phyloP scores from a whole-genome alignment of 176 grass and related monocot genomes.

The Tuctoria greenei region DNA sequence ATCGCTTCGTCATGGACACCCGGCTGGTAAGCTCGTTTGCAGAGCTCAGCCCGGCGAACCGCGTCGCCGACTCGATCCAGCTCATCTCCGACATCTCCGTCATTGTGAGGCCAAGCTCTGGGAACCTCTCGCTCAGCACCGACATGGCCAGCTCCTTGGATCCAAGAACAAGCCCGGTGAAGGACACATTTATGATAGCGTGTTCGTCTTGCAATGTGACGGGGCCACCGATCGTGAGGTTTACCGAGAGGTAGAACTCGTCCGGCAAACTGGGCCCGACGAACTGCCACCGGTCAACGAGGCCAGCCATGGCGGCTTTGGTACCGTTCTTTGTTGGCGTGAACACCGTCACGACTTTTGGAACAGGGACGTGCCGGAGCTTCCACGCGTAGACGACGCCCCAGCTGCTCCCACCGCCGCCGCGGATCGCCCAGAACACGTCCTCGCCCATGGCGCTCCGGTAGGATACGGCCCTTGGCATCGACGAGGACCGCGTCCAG shows the following conservation, averaged over 20 bases:
- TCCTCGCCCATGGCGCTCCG: conserved; percentile 47
- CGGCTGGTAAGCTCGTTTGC: conserved; percentile 35
- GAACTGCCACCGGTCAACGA: conserved; percentile 47
- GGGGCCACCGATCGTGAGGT: conserved; percentile 11
- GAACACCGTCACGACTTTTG: conserved; percentile 33
- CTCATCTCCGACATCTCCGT: conserved; percentile 36
- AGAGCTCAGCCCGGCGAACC: conserved; percentile 30
- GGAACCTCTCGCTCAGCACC: conserved; percentile 28
- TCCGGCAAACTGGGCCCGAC: conserved; percentile 34
- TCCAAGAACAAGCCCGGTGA: conserved; percentile 38
- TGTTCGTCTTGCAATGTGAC: not conserved
- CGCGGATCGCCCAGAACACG: conserved; percentile 60
- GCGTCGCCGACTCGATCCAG: conserved; percentile 49
- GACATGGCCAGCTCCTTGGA: conserved; percentile 17
- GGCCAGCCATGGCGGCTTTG: not conserved
- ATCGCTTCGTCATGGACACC: conserved; percentile 1
- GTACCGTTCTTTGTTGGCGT: not conserved
- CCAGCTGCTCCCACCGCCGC: conserved; percentile 55
- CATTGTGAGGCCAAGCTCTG: conserved; percentile 36
- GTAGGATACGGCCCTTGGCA: conserved; percentile 32
- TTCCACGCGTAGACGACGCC: conserved; percentile 62
- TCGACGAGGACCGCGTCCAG: conserved; percentile 48
- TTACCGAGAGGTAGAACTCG: conserved; percentile 50
- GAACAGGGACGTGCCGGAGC: conserved; percentile 39
- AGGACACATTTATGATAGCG: conserved; percentile 21